Percentiles rank a stretch among this genome's conserved stretches.
These are phyloP conservation scores for Aspergillus flavus DNA, from an alignment of 2,329 filamentous ascomycete species.

Conservation along the genomic window DNA sequence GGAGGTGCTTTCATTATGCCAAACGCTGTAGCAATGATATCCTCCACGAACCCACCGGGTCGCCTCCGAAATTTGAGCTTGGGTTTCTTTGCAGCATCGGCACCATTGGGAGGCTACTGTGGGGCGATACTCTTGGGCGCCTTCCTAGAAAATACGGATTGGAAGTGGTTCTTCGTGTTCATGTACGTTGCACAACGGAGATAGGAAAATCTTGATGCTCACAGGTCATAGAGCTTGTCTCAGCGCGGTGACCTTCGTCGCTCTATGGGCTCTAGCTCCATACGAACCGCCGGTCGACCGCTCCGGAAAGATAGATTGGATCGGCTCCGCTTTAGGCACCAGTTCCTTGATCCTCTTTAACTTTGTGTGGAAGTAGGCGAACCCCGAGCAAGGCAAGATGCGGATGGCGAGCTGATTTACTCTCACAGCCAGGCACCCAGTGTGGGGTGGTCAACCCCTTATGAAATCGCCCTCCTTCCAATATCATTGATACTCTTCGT, in stretches of 20 bases:
- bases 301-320: conserved; percentile 44
- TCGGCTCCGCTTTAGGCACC: conserved; percentile 45
- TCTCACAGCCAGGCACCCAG: conserved; percentile 45
- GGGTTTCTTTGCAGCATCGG: conserved; percentile 51
- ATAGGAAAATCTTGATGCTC: background rate
- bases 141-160: conserved; percentile 39
- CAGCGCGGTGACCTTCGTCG: conserved; percentile 24
- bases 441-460: conserved; percentile 49
- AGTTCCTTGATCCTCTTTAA: conserved; percentile 52
- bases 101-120: conserved; percentile 51
- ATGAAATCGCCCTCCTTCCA: conserved; percentile 45
- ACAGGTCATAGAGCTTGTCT: conserved; percentile 24
- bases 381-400: background rate
- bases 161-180: conserved; percentile 48
- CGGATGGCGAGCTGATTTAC: background rate
- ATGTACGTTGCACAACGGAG: conserved; percentile 28
- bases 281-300: conserved; percentile 36
- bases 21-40: conserved; percentile 55
- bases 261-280: conserved; percentile 31
- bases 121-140: conserved; percentile 46
- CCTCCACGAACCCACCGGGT: conserved; percentile 52
- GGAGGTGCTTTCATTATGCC: conserved; percentile 57
- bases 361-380: conserved; percentile 54
- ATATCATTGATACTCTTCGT: conserved; percentile 39
- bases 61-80: conserved; percentile 49